Base-by-base conservation (phyloP, 306 rosid genomes). In the Luffa acutangula region DNA sequence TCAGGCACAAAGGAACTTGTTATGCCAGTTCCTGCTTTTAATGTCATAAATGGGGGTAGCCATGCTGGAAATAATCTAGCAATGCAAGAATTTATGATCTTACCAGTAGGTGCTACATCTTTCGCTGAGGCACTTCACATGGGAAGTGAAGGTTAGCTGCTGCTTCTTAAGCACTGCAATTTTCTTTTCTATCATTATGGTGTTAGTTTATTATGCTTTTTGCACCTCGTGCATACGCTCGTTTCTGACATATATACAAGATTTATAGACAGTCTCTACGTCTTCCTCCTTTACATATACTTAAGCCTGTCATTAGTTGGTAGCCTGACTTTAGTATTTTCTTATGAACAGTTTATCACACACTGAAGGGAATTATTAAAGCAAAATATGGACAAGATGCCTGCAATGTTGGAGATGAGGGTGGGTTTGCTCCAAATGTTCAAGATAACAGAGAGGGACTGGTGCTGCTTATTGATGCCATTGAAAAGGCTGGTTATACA, bases 11-110 rank as follows among this genome's bases (percentile, higher is more conserved):
- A 90, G 69, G 99, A 95, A 86, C 99, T 93, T 77, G 94, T 95
- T 65, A 93, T 95, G 99, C 99, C 97, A 0, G 97, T 95, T 76
- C 99, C 99, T 13, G 99, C 99, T 86, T 95, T 95, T 78, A 95
- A 95, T 86, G 99, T 95, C 53, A 95, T 95, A 46, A 95, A 95
- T 59, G 97, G 99, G 7, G 99, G 97, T 4, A 95, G 92, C 84
- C 99, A 95, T 83, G 99, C 99, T 52, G 99, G 99, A 69, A 95
- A 95, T 81, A 95, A 93, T 80, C 86, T 95, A 70, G 97, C 99
- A 54, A 91, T 95, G 99, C 99, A 95, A 87, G 99, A 95, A 72
- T 95, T 95, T 82, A 95, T 95, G 97, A 90, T 95, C 81, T 85
- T 95, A 79, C 97, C 99, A 0, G 93, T 95, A 17, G 99, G 99